Evolutionary conservation across 257 asterid species (phyloP).

Genomic region (Osmanthus fragrans): DNA sequence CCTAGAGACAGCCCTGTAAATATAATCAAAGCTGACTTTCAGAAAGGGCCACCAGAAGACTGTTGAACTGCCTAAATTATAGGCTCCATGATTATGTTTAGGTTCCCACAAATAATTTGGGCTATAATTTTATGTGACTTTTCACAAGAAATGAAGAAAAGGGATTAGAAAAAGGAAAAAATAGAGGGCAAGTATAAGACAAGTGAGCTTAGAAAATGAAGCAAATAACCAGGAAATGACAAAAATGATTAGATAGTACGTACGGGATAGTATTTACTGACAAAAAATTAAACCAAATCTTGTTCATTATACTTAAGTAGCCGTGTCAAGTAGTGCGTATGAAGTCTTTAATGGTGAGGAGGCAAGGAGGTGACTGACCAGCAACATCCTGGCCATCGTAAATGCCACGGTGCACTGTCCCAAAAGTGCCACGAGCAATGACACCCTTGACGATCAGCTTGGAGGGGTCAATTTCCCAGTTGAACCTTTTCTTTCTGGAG

Average conservation of each 20-base stretch:
- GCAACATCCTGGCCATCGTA: constrained; percentile 78
- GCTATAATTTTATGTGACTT: not conserved
- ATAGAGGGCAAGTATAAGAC: not conserved
- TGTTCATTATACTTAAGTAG: not conserved
- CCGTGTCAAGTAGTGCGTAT: too few relatives aligned
- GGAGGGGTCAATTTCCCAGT: constrained; percentile 78
- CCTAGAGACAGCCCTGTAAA: not conserved
- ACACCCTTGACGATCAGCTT: constrained; percentile 63
- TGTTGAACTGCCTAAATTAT: not conserved
- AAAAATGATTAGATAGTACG: not conserved
- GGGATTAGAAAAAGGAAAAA: not conserved
- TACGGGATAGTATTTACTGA: too few relatives aligned
- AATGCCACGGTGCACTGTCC: constrained; percentile 83
- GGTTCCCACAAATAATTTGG: not conserved
- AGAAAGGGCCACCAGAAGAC: not conserved
- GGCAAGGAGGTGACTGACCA: constrained; percentile 33
- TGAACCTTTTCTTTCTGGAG: constrained; percentile 32
- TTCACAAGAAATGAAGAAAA: too few relatives aligned
- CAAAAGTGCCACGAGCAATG: constrained; percentile 78
- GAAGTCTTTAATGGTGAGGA: not conserved
- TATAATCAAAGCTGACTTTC: not conserved
- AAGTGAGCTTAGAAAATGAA: not conserved
- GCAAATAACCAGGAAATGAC: not conserved
- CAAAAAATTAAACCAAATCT: too few relatives aligned
- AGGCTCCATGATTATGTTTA: not conserved